Evolutionary conservation across 2,329 filamentous ascomycete genomes (phyloP).

Genomic region (Stagonosporopsis rhizophila): DNA sequence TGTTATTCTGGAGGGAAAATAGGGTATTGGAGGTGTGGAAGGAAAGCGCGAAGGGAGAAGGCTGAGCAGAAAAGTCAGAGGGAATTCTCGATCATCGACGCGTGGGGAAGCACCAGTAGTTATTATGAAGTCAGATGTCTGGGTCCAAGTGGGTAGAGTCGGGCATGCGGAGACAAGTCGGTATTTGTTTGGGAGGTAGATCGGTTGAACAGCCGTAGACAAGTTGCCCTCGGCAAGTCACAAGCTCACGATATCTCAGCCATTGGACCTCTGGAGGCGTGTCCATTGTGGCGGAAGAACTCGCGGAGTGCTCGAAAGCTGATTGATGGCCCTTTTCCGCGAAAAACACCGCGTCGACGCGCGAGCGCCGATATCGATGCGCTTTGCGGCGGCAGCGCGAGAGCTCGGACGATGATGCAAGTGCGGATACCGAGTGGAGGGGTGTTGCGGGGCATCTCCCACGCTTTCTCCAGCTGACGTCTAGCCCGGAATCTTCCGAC

Average conservation of each 20-base stretch:
- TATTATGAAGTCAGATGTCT: conserved; percentile 40
- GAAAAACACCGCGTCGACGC: conserved; percentile 12
- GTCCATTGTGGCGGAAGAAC: conserved; percentile 14
- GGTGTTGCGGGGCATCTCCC: conserved; percentile 26
- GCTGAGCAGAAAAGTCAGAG: conserved; percentile 14
- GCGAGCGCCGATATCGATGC: conserved; percentile 22
- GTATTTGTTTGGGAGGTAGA: conserved; percentile 39
- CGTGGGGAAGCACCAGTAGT: conserved; percentile 25
- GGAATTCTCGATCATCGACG: conserved; percentile 21
- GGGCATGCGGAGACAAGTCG: conserved; percentile 47
- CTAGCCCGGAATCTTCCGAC: conserved; percentile 38
- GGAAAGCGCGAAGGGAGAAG: conserved; percentile 7
- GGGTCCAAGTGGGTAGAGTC: conserved; percentile 48
- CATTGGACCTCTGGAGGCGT: conserved; percentile 5
- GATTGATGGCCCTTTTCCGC: conserved; percentile 16
- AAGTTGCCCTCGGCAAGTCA: conserved; percentile 44
- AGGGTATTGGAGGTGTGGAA: conserved; percentile 8
- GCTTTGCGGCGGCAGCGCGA: conserved; percentile 35
- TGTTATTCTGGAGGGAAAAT: neutral
- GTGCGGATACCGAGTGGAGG: conserved; percentile 23
- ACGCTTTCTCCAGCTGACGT: conserved; percentile 16
- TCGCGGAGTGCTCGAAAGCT: conserved; percentile 12
- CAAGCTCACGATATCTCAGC: conserved; percentile 36
- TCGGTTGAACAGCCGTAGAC: conserved; percentile 30
- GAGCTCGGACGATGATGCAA: conserved; percentile 32